A percentile compares a stretch with the other conserved stretches of the same genome.
Evolutionary conservation across 225 moss, liverwort and hornwort genomes (phyloP).

Genomic region (Lunularia cruciata): DNA sequence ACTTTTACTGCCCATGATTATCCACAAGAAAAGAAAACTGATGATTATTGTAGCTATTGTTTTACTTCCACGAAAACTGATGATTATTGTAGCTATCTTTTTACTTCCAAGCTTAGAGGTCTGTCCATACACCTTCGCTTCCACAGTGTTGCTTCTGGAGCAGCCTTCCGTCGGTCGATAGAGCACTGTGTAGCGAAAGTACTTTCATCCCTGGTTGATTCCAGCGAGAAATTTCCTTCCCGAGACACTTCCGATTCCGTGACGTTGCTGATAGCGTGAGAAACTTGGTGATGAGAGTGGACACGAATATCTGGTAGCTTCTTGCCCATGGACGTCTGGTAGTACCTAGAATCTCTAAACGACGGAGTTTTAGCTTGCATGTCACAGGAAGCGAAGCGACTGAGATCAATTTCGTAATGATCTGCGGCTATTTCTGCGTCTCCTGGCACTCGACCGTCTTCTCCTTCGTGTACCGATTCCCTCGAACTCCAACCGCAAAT

Average conservation of each 20-base stretch:
- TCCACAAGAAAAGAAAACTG: slow-evolving; percentile 5
- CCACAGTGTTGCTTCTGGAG: slow-evolving; percentile 40
- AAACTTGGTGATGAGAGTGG: slow-evolving; percentile 24
- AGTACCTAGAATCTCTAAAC: slow-evolving; percentile 34
- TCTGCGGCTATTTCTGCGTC: slow-evolving; percentile 27
- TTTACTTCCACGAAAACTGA: slow-evolving; percentile 16
- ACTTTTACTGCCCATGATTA: background rate
- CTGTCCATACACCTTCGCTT: slow-evolving; percentile 43
- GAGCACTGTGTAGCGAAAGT: slow-evolving; percentile 26
- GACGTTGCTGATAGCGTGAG: background rate
- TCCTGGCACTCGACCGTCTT: slow-evolving; percentile 24
- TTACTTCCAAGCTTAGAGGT: slow-evolving; percentile 27
- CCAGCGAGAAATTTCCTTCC: background rate
- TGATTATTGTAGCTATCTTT: background rate
- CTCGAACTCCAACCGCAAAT: slow-evolving; percentile 46
- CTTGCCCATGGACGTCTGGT: slow-evolving; percentile 28
- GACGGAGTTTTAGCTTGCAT: slow-evolving; percentile 45
- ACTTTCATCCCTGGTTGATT: background rate
- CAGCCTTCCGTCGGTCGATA: slow-evolving; percentile 30
- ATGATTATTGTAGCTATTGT: background rate
- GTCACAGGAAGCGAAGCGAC: slow-evolving; percentile 48
- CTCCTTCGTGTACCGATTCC: slow-evolving; percentile 13
- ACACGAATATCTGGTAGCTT: slow-evolving; percentile 39
- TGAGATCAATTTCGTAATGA: slow-evolving; percentile 47
- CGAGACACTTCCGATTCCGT: background rate